Evolutionary conservation across 148 eudicot species (phyloP), one percentile per base, ranked within the genome.

Genomic region (Simmondsia chinensis): DNA sequence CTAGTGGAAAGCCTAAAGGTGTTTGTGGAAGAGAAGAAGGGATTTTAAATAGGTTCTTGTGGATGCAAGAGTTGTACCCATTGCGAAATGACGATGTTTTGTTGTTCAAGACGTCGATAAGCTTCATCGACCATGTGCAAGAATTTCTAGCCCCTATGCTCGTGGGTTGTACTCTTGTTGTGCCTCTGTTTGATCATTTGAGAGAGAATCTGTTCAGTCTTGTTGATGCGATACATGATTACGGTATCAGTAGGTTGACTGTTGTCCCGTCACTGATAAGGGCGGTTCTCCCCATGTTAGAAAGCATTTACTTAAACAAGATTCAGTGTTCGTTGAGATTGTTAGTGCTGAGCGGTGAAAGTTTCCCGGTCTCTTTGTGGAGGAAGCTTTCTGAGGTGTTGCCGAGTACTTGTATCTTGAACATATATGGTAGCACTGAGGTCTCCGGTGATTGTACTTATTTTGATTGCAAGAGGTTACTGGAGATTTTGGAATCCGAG

Each of bases 351-450:
- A 89, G 97, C 76, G 97, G 97, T 31, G 97, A 89, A 65, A 63
- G 65, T 33, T 69, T 89, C 16, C 71, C 76, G 17, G 21, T 74
- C 25, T 57, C 82, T 38, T 65, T 89, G 54, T 81, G 82, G 82
- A 39, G 63, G 30, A 50, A 9, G 44, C 74, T 84, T 59, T 40
- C 69, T 29, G 54, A 70, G 68, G 36, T 69, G 50, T 74, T 89
- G 46, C 93, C 93, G 11, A 48, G 38, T 45, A 72, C 87, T 55
- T 21, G 55, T 43, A 72, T 89, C 59, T 76, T 89, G 70, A 89
- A 89, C 68, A 56, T 84, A 9, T 89, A 89, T 65, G 97, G 97
- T 14, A 81, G 95, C 41, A 89, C 97, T 20, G 97, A 89, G 87
- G 97, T 84, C 31, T 74, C 95, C 10, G 97, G 93, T 43, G 97